A percentile compares a stretch with the other conserved stretches of the same genome.
Evolutionary conservation across 495 filamentous ascomycete species (phyloP).

Genomic region (Aspergillus panamensis): DNA sequence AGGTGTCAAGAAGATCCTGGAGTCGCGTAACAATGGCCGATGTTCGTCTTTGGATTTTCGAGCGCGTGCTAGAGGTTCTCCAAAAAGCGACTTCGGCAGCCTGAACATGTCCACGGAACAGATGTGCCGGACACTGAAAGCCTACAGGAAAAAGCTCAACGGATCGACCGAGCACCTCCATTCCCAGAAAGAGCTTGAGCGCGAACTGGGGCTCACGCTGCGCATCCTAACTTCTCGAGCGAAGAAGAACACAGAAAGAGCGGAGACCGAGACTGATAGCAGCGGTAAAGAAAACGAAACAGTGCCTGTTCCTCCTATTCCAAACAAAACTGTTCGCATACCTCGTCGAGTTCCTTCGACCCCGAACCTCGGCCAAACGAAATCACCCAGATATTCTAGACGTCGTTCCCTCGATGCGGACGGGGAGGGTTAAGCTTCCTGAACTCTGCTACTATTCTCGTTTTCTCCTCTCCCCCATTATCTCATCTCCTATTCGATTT

Average conservation of each 20-base stretch:
- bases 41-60: slow-evolving; percentile 59
- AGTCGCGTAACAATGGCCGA: slow-evolving; percentile 25
- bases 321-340: slow-evolving; percentile 22
- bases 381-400: slow-evolving; percentile 24
- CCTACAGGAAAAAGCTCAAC: slow-evolving; percentile 78
- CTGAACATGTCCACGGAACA: slow-evolving; percentile 76
- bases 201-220: slow-evolving; percentile 73
- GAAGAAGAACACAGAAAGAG: slow-evolving; percentile 29
- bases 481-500: slow-evolving; percentile 7
- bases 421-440: slow-evolving; percentile 22
- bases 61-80: slow-evolving; percentile 51
- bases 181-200: slow-evolving; percentile 67
- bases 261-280: slow-evolving; percentile 44
- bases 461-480: neutral
- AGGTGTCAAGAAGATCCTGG: slow-evolving; percentile 20
- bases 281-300: slow-evolving; percentile 45
- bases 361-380: slow-evolving; percentile 32
- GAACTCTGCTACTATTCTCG: neutral
- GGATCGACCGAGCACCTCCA: slow-evolving; percentile 62
- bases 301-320: slow-evolving; percentile 23
- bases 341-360: slow-evolving; percentile 39
- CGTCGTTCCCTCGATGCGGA: slow-evolving; percentile 34
- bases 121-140: slow-evolving; percentile 70
- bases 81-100: slow-evolving; percentile 55
- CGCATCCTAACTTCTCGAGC: slow-evolving; percentile 59